Percentiles rank a stretch among this genome's conserved stretches.
phyloP scores from a whole-genome alignment of 1,139 yeast genomes.

The Candida freyschussii region DNA sequence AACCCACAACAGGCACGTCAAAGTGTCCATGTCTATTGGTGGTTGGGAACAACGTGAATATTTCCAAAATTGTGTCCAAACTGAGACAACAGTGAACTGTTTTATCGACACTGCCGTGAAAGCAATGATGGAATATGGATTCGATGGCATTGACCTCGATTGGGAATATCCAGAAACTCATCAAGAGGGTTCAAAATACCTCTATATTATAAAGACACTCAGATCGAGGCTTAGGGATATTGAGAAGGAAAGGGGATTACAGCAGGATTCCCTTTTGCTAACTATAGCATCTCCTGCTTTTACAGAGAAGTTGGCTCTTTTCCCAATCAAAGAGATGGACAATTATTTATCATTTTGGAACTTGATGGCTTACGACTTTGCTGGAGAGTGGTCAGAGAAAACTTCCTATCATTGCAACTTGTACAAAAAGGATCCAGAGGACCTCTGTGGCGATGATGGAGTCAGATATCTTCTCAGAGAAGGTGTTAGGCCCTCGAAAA shows the following conservation, averaged over 20 bases:
- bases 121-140: conserved; percentile 49
- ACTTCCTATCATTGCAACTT: conserved; percentile 73
- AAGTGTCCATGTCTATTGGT: conserved; percentile 72
- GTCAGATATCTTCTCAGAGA: conserved; percentile 38
- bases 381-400: conserved; percentile 68
- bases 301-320: conserved; percentile 36
- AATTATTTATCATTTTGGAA: conserved; percentile 65
- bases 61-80: conserved; percentile 44
- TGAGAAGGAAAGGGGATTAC: conserved; percentile 27
- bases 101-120: conserved; percentile 51
- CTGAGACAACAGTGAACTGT: conserved; percentile 32
- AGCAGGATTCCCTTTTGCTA: conserved; percentile 39
- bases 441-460: conserved; percentile 46
- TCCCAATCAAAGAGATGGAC: conserved; percentile 51
- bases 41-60: conserved; percentile 71
- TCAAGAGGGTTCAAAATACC: conserved; percentile 43
- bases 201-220: conserved; percentile 40
- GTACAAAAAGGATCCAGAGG: conserved; percentile 38
- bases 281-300: conserved; percentile 79
- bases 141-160: conserved; percentile 91
- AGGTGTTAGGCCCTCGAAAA: conserved; percentile 45
- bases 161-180: conserved; percentile 79
- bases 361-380: conserved; percentile 85
- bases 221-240: conserved; percentile 38
- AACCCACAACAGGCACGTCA: conserved; percentile 42